phyloP scores from a whole-genome alignment of 495 filamentous ascomycete genomes.

The Podospora pseudocomata region DNA sequence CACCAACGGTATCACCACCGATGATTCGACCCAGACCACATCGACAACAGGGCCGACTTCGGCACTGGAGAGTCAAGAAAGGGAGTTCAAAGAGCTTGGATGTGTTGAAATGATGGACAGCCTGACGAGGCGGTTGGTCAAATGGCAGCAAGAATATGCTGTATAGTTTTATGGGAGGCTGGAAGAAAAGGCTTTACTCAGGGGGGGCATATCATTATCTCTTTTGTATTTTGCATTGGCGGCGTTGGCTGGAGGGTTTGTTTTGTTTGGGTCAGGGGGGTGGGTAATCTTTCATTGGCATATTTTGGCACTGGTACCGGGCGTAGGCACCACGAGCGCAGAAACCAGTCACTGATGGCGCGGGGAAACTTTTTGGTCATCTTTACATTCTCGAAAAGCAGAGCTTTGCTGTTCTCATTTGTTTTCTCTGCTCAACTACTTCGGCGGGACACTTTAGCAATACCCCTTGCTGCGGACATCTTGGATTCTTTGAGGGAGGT shows the following conservation, averaged over 20 bases:
- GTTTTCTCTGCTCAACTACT: neutral
- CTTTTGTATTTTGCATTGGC: neutral
- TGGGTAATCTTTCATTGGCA: neutral
- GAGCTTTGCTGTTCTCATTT: neutral
- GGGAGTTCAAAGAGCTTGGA: constrained; percentile 62
- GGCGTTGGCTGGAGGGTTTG: neutral
- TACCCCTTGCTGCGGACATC: neutral
- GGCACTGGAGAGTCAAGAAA: constrained; percentile 26
- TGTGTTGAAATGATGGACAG: constrained; percentile 82
- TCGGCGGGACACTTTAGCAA: neutral
- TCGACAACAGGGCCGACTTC: neutral
- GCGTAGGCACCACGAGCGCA: neutral
- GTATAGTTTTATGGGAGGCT: constrained; percentile 16
- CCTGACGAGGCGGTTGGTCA: constrained; percentile 67
- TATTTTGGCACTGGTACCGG: neutral
- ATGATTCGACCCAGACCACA: constrained; percentile 6
- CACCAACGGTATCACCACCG: neutral
- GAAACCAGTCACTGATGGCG: neutral
- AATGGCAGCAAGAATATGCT: constrained; percentile 66
- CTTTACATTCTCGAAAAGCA: neutral
- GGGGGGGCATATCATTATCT: neutral
- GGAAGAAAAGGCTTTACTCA: neutral
- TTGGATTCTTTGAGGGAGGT: neutral
- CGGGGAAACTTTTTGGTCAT: neutral
- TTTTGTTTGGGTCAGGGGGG: neutral